phyloP scores from a whole-genome alignment of 345 rosid genomes.

The Cardiospermum halicacabum region DNA sequence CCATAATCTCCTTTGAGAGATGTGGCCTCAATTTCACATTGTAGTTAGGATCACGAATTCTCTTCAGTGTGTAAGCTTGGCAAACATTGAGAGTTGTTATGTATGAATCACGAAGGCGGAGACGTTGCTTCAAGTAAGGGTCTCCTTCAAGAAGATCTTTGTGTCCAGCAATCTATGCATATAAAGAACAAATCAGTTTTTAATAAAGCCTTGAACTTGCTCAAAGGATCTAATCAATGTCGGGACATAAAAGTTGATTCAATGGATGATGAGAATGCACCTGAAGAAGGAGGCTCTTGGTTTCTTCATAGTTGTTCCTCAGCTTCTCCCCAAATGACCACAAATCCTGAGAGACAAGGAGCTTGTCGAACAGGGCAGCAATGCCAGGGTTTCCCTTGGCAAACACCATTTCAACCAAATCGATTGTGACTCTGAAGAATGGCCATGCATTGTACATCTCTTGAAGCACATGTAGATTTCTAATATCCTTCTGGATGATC shows the following conservation, averaged over 20 bases:
- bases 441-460: slow-evolving; percentile 95
- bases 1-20: slow-evolving; percentile 73
- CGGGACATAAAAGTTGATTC: no score
- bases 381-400: slow-evolving; percentile 98
- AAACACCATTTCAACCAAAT: slow-evolving; percentile 96
- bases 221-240: neutral
- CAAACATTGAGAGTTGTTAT: slow-evolving; percentile 92
- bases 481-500: slow-evolving; percentile 57
- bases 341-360: slow-evolving; percentile 78
- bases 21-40: slow-evolving; percentile 71
- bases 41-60: slow-evolving; percentile 82
- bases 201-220: neutral
- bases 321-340: slow-evolving; percentile 72
- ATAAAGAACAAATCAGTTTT: neutral
- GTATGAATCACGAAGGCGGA: slow-evolving; percentile 86
- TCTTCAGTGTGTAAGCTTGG: slow-evolving; percentile 93
- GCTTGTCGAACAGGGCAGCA: slow-evolving; percentile 78
- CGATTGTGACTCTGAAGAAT: slow-evolving; percentile 90
- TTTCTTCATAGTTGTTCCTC: slow-evolving; percentile 71
- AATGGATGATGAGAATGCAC: slow-evolving; percentile 19
- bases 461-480: slow-evolving; percentile 79
- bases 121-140: slow-evolving; percentile 91
- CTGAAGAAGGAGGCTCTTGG: slow-evolving; percentile 82
- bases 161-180: slow-evolving; percentile 81
- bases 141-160: slow-evolving; percentile 95